These are phyloP conservation scores for Kodamaea sp. DNA, from an alignment of 1,139 yeast species.

Conservation along the genomic window DNA sequence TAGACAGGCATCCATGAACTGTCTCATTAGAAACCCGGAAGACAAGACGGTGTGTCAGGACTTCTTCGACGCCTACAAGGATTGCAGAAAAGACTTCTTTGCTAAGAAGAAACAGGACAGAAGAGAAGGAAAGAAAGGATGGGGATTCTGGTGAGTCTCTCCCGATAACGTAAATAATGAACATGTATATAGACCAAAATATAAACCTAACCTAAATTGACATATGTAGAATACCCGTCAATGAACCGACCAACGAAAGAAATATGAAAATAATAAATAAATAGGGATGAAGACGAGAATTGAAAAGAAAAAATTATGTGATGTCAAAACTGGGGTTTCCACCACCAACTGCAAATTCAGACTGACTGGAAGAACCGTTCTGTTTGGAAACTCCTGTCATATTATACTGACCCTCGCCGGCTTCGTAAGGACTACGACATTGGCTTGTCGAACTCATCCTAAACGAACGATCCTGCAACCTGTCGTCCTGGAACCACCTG, in stretches of 20 bases:
- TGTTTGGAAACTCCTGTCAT: constrained; percentile 7
- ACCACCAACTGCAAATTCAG: constrained; percentile 1
- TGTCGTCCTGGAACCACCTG: constrained; percentile 4
- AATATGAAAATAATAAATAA: not conserved
- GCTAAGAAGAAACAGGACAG: constrained; percentile 40
- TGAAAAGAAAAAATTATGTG: not conserved
- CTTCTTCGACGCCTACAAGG: constrained; percentile 89
- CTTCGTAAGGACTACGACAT: constrained; percentile 1
- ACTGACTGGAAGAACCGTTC: not conserved
- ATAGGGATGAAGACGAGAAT: too few relatives aligned
- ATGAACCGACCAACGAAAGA: not conserved
- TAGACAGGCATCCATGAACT: constrained; percentile 79
- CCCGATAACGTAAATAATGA: not conserved
- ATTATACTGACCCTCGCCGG: not conserved
- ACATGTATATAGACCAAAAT: not conserved
- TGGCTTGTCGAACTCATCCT: not conserved
- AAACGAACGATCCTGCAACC: too few relatives aligned
- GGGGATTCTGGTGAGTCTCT: constrained; percentile 43
- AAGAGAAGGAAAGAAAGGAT: constrained; percentile 43
- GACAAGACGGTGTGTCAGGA: constrained; percentile 74
- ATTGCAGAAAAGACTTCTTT: constrained; percentile 84
- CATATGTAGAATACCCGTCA: too few relatives aligned
- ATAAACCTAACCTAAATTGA: too few relatives aligned
- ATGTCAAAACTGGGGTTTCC: constrained; percentile 8
- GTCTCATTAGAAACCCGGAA: constrained; percentile 76